Evolutionary conservation across 345 rosid genomes (phyloP).

Genomic region (Draba incana): DNA sequence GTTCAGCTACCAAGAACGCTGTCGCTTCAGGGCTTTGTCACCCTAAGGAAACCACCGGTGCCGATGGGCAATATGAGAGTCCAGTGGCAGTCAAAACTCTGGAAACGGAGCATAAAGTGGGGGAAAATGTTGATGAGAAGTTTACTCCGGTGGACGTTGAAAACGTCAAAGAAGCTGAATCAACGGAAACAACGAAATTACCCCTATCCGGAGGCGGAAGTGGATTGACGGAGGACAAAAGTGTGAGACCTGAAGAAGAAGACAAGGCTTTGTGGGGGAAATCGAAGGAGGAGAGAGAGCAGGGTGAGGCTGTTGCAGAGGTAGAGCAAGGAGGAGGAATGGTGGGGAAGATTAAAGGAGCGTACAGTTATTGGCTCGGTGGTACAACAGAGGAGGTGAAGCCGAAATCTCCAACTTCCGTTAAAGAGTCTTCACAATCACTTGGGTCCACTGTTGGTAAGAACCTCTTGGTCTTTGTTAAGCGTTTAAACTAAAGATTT

Average conservation of each 20-base stretch:
- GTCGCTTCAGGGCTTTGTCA: conserved; percentile 60
- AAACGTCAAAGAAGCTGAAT: conserved; percentile 47
- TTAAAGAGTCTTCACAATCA: conserved; percentile 27
- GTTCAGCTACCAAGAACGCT: conserved; percentile 45
- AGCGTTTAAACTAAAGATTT: neutral
- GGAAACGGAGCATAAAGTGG: conserved; percentile 9
- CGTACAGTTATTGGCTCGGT: conserved; percentile 58
- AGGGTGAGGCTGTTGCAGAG: conserved; percentile 35
- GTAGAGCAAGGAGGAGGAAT: conserved; percentile 41
- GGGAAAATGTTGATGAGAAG: conserved; percentile 45
- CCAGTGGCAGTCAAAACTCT: neutral
- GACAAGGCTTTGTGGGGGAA: conserved; percentile 49
- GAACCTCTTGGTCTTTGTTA: neutral
- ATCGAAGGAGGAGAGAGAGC: conserved; percentile 20
- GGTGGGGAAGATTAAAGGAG: conserved; percentile 60
- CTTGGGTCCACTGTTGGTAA: conserved; percentile 36
- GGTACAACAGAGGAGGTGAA: conserved; percentile 32
- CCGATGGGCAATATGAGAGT: conserved; percentile 5
- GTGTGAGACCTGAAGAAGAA: conserved; percentile 68
- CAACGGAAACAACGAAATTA: conserved; percentile 36
- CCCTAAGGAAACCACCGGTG: conserved; percentile 29
- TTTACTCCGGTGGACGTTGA: conserved; percentile 43
- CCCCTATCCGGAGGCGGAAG: conserved; percentile 31
- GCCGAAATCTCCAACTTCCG: conserved; percentile 27
- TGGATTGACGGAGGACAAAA: conserved; percentile 42